Evolutionary conservation across 192 early-diverging fungal species (phyloP), one percentile per base, ranked within the genome.

Genomic region (Geranomyces michiganensis): DNA sequence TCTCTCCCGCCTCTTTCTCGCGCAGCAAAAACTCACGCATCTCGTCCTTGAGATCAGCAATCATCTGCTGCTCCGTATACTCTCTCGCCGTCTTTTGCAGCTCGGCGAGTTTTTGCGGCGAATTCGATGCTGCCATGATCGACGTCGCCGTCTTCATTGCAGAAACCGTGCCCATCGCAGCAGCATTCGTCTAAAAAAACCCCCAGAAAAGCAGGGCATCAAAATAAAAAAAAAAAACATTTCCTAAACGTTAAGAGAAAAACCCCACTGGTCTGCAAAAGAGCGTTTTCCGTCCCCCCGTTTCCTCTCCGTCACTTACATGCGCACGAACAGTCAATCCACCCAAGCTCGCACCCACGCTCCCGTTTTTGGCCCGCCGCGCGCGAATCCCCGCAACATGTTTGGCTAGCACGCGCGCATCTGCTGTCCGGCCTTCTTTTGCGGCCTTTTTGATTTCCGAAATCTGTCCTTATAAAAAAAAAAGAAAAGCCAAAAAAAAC

Each of bases 381-480:
- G 78, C 59, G 14, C 72, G 70, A 17, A 80, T 45, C 14, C 32
- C 49, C 1, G 69, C 30, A n/a, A 80, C 53, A 61, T 77, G 76
- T 59, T 74, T 74, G 1, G 76, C 72, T 6, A 80, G 53, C 33
- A 49, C 24, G 30, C 60, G 64, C 13, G 76, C 76, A 31, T 76
- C 48, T 9, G 62, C 65, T n/a, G 29, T 78, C 13, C 74, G 68
- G n/a, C 73, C 73, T 44, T 73, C 59, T 41, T 59, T 56, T 6
- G 79, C 79, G 31, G 77, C 73, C 30, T 70, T 48, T 48, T 80
- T 80, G 51, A 80, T 79, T 13, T 80, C 76, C n/a, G 19, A 1
- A 32, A 67, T 67, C 65, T 67, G 65, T 19, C n/a, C 14, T 19
- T 12, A 27, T 7, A 53, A 53, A 26, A 53, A 53, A 4, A 53